Evolutionary conservation across 495 filamentous ascomycete species (phyloP).

Genomic region (Amphirosellinia nigrospora): DNA sequence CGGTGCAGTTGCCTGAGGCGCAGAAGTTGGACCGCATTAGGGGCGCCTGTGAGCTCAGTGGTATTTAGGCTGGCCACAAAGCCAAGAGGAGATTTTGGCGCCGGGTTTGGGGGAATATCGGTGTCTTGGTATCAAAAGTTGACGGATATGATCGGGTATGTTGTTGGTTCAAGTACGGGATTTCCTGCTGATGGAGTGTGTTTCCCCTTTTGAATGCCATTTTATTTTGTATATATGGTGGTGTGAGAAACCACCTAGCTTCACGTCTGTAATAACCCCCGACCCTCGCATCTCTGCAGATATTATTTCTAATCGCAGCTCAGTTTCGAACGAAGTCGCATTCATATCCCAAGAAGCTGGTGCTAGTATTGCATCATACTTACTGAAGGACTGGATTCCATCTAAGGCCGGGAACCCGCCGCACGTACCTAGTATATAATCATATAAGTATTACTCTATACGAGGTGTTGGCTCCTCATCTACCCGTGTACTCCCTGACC

Average conservation of each 20-base stretch:
- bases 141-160: not conserved
- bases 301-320: not conserved
- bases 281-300: not conserved
- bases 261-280: not conserved
- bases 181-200: not conserved
- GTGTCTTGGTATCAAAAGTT: not conserved
- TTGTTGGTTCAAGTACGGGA: not conserved
- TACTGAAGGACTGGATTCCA: too few species aligned
- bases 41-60: constrained; percentile 39
- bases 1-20: constrained; percentile 6
- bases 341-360: not conserved
- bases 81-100: not conserved
- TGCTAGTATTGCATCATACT: too few species aligned
- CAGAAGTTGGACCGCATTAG: not conserved
- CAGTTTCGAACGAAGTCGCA: not conserved
- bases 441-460: too few species aligned
- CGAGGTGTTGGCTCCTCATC: too few species aligned
- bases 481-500: too few species aligned
- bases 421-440: too few species aligned
- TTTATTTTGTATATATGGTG: not conserved
- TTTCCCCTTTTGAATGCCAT: not conserved
- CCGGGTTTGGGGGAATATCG: not conserved
- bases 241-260: not conserved
- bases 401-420: too few species aligned
- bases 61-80: not conserved